Evolutionary conservation across 2,329 filamentous ascomycete genomes (phyloP).

Genomic region (Tolypocladium sp.): DNA sequence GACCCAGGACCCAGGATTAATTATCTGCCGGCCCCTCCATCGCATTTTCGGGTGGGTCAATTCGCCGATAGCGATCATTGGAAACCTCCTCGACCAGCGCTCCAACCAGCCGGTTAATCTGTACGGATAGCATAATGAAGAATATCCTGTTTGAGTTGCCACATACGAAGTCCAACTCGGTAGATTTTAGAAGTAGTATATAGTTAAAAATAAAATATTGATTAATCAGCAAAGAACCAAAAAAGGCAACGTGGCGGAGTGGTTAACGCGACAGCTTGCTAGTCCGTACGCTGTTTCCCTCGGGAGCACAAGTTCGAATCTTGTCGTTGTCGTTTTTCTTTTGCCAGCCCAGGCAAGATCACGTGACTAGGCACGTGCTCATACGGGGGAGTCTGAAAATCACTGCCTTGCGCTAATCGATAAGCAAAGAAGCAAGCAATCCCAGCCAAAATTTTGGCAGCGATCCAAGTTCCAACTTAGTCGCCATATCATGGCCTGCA

Average conservation of each 20-base stretch:
- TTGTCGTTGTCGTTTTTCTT: background rate
- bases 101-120: background rate
- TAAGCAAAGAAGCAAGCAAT: constrained; percentile 6
- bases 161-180: too few relatives aligned
- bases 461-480: constrained; percentile 3
- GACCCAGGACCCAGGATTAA: constrained; percentile 21
- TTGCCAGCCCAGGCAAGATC: constrained; percentile 1
- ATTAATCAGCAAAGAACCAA: background rate
- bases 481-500: constrained; percentile 21
- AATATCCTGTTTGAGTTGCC: too few relatives aligned
- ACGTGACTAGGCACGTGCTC: constrained; percentile 1
- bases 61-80: background rate
- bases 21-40: constrained; percentile 15
- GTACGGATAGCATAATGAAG: too few relatives aligned
- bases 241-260: constrained; percentile 4
- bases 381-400: background rate
- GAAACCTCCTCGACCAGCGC: background rate
- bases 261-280: background rate
- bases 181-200: background rate
- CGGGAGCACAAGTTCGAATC: background rate
- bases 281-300: background rate
- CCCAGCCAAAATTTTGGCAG: constrained; percentile 17
- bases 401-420: constrained; percentile 8
- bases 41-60: background rate
- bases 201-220: background rate